Conservation (phyloP, 1,139 yeast species). For the Pichia inconspicua region DNA sequence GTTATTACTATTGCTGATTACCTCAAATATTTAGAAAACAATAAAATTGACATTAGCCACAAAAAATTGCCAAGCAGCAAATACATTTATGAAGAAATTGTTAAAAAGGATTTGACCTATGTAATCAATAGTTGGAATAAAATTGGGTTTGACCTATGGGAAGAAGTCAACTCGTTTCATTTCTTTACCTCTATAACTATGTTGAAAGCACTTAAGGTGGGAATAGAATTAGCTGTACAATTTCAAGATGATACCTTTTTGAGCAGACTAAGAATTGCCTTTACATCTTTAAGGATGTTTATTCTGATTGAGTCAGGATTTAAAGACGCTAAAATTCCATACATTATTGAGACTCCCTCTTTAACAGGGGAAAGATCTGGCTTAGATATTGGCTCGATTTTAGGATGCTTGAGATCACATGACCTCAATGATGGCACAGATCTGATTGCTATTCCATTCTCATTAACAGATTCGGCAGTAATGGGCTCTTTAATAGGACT, state of each 20-base stretch:
- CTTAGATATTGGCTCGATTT: conserved; percentile 68
- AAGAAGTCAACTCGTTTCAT: conserved; percentile 69
- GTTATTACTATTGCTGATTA: conserved; percentile 57
- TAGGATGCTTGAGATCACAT: conserved; percentile 64
- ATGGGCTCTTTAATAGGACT: conserved; percentile 53
- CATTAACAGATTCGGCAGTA: conserved; percentile 46
- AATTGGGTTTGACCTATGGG: conserved; percentile 86
- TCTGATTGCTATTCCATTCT: conserved; percentile 43
- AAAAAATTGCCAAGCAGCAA: conserved; percentile 24
- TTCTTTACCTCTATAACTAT: conserved; percentile 75
- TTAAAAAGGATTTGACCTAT: conserved; percentile 68
- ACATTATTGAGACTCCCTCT: conserved; percentile 65
- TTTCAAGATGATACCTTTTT: conserved; percentile 31
- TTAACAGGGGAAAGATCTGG: conserved; percentile 47
- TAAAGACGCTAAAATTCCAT: conserved; percentile 36
- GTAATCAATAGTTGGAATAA: conserved; percentile 55
- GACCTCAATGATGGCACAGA: conserved; percentile 32
- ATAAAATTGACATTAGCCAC: conserved; percentile 20
- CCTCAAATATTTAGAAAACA: conserved; percentile 36
- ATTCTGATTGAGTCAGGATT: conserved; percentile 42
- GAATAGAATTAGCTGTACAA: conserved; percentile 38
- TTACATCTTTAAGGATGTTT: conserved; percentile 33
- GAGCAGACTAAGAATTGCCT: conserved; percentile 25
- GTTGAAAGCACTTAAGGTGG: conserved; percentile 58
- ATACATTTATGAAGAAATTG: conserved; percentile 41